Conservation (phyloP, 1,139 yeast species). For the Sugiyamaella xylanicola region DNA sequence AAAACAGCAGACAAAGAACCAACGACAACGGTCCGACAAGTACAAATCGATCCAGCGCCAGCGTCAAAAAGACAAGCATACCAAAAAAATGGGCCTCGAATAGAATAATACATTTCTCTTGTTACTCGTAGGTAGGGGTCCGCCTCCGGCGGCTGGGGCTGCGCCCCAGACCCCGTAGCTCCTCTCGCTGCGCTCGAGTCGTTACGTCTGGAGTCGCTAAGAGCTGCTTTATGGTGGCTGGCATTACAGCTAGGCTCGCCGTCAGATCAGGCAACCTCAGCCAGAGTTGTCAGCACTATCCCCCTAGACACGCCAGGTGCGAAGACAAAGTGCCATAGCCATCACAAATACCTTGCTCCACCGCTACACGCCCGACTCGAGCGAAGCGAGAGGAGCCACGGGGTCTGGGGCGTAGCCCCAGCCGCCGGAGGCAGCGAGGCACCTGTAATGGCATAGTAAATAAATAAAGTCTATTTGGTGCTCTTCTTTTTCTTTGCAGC, state of each 20-base stretch:
- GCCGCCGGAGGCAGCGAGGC: slow-evolving; percentile 6
- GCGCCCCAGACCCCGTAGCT: too few relatives aligned
- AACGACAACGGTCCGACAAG: slow-evolving; percentile 18
- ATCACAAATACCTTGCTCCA: too few relatives aligned
- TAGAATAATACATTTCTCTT: neutral
- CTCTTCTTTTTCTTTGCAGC: slow-evolving; percentile 41
- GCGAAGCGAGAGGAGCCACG: slow-evolving; percentile 3
- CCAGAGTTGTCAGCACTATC: too few relatives aligned
- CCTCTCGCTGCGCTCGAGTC: too few relatives aligned
- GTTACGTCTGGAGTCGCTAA: too few relatives aligned
- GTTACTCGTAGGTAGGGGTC: too few relatives aligned
- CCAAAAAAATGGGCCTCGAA: slow-evolving; percentile 24
- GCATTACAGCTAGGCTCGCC: too few relatives aligned
- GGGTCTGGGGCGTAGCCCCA: slow-evolving; percentile 9
- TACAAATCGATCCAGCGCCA: slow-evolving; percentile 19
- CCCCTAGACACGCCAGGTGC: too few relatives aligned
- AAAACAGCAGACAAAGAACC: slow-evolving; percentile 10
- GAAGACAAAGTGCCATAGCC: too few relatives aligned
- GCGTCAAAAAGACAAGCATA: slow-evolving; percentile 23
- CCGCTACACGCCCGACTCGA: neutral
- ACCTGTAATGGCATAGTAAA: neutral
- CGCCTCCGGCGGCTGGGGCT: neutral
- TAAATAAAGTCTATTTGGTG: slow-evolving; percentile 4
- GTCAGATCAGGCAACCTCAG: too few relatives aligned
- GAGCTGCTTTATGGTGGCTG: too few relatives aligned